Base-by-base conservation (phyloP, 1,284 basidiomycete genomes). In the Malassezia globosa region DNA sequence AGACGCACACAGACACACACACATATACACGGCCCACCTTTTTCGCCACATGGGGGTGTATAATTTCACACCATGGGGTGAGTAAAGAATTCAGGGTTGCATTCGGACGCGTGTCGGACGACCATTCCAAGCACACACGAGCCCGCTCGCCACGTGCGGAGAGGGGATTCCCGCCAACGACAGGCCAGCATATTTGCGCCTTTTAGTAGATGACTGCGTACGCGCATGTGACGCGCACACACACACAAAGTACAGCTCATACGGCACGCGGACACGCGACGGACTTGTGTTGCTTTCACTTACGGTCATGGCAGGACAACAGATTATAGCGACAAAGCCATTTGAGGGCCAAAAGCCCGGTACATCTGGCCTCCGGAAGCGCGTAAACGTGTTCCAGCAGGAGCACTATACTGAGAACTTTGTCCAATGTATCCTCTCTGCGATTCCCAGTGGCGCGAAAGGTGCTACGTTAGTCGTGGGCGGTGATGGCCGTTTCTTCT, bases 361-460 rank as follows among this genome's bases (percentile, higher is more conserved):
- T 24, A 71, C 68, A 14, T 69, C 66, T 5, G 68, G 68, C 40
- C 60, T 71, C 8, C 56, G 68, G 16, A 71, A 71, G 60, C 49
- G 65, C 22, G 69, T 71, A 49, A 72, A 66, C 62, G 68, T 72
- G 34, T 72, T 72, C 42, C 53, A 63, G 37, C 69, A 69, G 62
- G 71, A 87, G 82, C 82, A 96, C 77, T 97, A 97, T 77, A 97
- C 94, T 38, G 92, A 97, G 76, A 97, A 97, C 79, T 97, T 97
- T 69, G 74, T 96, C 52, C 92, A 96, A 75, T 77, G 89, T 61
- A 97, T 89, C 74, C 82, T 97, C 63, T 82, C 87, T 64, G 85
- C 89, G 48, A 87, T 96, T 75, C 79, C 82, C 13, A 80, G 82
- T 41, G 87, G 82, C 29, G 78, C 75, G 7, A 66, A 75, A 58